Evolutionary conservation across 352 stramenopile genomes (phyloP).

Genomic region (Saprolegnia parasitica): DNA sequence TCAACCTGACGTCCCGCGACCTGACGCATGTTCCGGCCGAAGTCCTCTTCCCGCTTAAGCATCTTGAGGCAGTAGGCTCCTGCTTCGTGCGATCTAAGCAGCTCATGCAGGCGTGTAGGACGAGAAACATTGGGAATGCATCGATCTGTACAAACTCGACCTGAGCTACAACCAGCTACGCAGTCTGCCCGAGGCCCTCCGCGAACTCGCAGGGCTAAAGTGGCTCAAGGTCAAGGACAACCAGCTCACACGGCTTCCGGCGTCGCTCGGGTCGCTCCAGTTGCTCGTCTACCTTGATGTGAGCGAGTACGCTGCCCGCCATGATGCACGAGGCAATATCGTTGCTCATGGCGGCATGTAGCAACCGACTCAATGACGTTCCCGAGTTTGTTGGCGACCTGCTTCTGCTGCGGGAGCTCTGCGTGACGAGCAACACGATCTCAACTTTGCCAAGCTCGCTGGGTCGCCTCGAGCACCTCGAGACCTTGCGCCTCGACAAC

Average conservation of each 20-base stretch:
- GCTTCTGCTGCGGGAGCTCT: slow-evolving; percentile 55
- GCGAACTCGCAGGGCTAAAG: slow-evolving; percentile 19
- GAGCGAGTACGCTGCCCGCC: slow-evolving; percentile 49
- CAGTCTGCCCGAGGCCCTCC: not conserved
- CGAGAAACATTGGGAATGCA: slow-evolving; percentile 70
- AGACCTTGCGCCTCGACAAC: slow-evolving; percentile 55
- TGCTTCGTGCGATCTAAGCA: not conserved
- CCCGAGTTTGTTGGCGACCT: slow-evolving; percentile 48
- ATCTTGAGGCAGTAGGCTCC: slow-evolving; percentile 43
- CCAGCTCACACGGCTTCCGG: slow-evolving; percentile 11
- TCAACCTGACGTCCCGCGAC: slow-evolving; percentile 60
- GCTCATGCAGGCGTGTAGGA: slow-evolving; percentile 32
- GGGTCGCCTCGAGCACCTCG: slow-evolving; percentile 40
- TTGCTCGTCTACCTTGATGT: slow-evolving; percentile 63
- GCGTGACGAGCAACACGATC: slow-evolving; percentile 57
- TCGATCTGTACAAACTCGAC: slow-evolving; percentile 60
- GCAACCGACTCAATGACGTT: slow-evolving; percentile 62
- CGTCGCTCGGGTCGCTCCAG: slow-evolving; percentile 34
- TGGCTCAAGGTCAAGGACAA: slow-evolving; percentile 30
- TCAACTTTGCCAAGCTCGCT: slow-evolving; percentile 48
- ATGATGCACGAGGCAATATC: not conserved
- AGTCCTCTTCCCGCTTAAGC: slow-evolving; percentile 55
- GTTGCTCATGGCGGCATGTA: slow-evolving; percentile 28
- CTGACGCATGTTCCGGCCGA: slow-evolving; percentile 51
- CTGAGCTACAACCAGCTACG: slow-evolving; percentile 43